Evolutionary conservation across 352 stramenopile species (phyloP), one percentile per base, ranked within the genome.

Genomic region (Phytophthora megakarya): DNA sequence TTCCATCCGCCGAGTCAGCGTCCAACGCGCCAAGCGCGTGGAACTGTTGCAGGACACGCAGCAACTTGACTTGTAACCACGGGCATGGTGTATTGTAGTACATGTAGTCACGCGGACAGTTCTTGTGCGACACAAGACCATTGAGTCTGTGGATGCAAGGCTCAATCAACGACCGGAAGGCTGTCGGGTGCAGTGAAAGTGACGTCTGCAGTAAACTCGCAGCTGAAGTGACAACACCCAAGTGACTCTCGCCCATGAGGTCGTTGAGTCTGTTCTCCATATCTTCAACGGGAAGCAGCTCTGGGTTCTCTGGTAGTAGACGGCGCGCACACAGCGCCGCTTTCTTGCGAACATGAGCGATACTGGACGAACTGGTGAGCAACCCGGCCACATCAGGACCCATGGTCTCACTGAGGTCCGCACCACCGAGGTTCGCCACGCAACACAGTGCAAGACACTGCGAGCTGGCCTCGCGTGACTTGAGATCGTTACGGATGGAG

Each of bases 61-160:
- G 76, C 48, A 94, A 28, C 44, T 91, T 93, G 32, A 97, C 97
- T 76, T 99, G 96, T 33, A 99, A 80, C 96, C 97, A 99, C 22
- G 97, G 97, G 70, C 83, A 97, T 22, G 97, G 90, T 35, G 95
- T 98, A 37, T 95, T 88, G 84, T 99, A 99, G 76, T 99, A 99
- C 60, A 99, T 87, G 79, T 99, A 99, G 67, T 98, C 95, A 0
- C 88, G 67, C 18, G 90, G 91, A 65, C 93, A 98, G 23, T 82
- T 82, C 72, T 97, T 97, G 72, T 98, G 95, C 65, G 98, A 80
- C 9, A 99, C 96, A 5, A 99, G 80, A 43, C 87, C 82, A 32
- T 86, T 88, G 7, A 99, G 80, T 23, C 98, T 84, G 48, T 94
- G 79, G 39, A 99, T 91, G 33, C 94, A 93, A 28, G 97, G 88